Base-by-base conservation (phyloP, 805 yeast species). In the Starmerella sp. region DNA sequence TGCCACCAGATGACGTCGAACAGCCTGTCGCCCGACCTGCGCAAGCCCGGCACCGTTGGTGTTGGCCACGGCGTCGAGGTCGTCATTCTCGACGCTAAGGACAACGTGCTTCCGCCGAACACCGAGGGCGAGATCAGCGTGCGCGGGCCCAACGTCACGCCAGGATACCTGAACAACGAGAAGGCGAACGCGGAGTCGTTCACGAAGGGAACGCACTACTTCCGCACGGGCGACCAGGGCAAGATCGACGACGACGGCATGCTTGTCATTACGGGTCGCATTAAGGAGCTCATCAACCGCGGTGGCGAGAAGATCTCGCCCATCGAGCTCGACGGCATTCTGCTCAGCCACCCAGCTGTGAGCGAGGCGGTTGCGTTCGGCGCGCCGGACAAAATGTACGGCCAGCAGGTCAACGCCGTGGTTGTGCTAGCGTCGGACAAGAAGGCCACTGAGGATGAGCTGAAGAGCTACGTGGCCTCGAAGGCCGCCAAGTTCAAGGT, bases 151-250 rank as follows among this genome's bases (percentile, higher is more conserved):
- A 81, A 84, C 61, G 85, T 84, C 50, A 84, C 90, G 7, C 71
- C 75, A 9, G 90, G 90, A 1, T 84, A 84, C 67, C 75, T 83
- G 54, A 81, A 83, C 69, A 85, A 85, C 65, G 76, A 75, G 36
- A 81, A 81, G 67, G 91, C 90, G 41, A 84, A 85, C 59, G 71
- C 71, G 39, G 87, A 81, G 60, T 75, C 83, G 36, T 83, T 81
- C 69, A 81, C 88, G 11, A 72, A 75, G 29, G 80, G 81, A 36
- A 38, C 57, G 17, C 52, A 55, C 45, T 83, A 74, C 67, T 84
- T 84, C 77, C 76, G 86, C 59, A 84, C 93, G 5, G 93, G 93
- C 48, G 93, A 84, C 65, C 85, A 84, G 65, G 90, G 89, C 2
- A 75, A 69, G 60, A 66, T 79, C 51, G 85, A 82, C 63, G 62